Percentiles rank a stretch among this genome's conserved stretches.
Evolutionary conservation across 257 asterid genomes (phyloP).

Genomic region (Solanum clarkiae): DNA sequence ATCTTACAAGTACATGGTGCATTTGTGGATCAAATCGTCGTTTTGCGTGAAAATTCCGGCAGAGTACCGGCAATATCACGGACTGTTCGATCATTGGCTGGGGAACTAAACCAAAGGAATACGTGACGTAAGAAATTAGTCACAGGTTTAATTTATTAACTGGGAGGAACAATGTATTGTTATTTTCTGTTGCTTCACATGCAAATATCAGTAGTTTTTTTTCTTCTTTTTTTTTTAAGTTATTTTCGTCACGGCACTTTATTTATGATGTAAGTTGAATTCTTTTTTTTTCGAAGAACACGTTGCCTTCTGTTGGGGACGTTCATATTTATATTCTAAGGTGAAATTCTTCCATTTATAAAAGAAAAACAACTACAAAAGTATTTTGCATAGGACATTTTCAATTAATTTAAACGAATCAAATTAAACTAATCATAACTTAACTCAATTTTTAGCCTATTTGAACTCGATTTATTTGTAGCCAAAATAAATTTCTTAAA

Average conservation of each 20-base stretch:
- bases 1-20: slow-evolving; percentile 47
- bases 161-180: neutral
- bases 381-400: neutral
- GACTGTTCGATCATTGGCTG: neutral
- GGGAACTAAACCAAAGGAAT: neutral
- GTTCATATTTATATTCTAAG: too few species aligned
- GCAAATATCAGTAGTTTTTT: neutral
- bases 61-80: slow-evolving; percentile 15
- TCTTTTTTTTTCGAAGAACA: neutral
- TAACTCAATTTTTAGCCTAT: too few species aligned
- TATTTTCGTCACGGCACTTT: neutral
- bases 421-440: too few species aligned
- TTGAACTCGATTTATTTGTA: too few species aligned
- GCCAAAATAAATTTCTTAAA: too few species aligned
- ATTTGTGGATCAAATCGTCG: slow-evolving; percentile 47
- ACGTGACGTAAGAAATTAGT: neutral
- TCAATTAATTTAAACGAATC: neutral
- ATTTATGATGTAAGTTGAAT: neutral
- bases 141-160: neutral
- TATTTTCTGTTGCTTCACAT: neutral
- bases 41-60: slow-evolving; percentile 27
- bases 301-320: too few species aligned
- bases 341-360: too few species aligned
- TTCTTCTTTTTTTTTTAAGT: neutral
- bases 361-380: too few species aligned